Base-by-base conservation (phyloP, 148 eudicot genomes). In the Drosera capensis region DNA sequence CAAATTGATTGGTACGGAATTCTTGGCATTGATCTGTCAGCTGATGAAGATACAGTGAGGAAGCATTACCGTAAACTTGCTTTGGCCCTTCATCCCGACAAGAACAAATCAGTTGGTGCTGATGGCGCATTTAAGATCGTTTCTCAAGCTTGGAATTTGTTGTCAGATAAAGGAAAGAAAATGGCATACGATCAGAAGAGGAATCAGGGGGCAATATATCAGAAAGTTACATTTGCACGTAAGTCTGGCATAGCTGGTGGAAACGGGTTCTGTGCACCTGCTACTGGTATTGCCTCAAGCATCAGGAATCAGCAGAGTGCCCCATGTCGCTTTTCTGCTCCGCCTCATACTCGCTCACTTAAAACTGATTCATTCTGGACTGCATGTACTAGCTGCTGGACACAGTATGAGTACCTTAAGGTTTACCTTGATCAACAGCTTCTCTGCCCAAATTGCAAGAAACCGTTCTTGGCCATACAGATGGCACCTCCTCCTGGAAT, bases 71-170 rank as follows among this genome's bases (percentile, higher is more conserved):
- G 71, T 51, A 70, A 66, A 56, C 71, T 72, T 49, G 86, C 82
- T 40, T 69, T 72, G 12, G 52, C 48, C 43, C 77, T 74, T 50
- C 82, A 82, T 49, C 82, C 93, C 13, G 85, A 82, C 51, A 82
- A 82, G 57, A 82, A 72, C 60, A 72, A 77, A 51, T 60, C 77
- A 20, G 75, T 69, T 58, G 92, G 92, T 52, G 77, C 85, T n/a
- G 82, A 72, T 23, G 82, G 79, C 19, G 93, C 93, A 1, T 78
- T 78, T 30, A 64, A 66, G 60, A 65, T 82, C 35, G 55, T 82
- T 21, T 67, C 75, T 25, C 63, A 78, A 62, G 85, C 81, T 20
- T 74, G 81, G 81, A 64, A 71, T 58, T 48, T 82, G 17, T 51
- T 78, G 47, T 71, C 79, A 21, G 74, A 82, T 49, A 72, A 61